Evolutionary conservation across 345 rosid species (phyloP).

Genomic region (Ceriops zippeliana): DNA sequence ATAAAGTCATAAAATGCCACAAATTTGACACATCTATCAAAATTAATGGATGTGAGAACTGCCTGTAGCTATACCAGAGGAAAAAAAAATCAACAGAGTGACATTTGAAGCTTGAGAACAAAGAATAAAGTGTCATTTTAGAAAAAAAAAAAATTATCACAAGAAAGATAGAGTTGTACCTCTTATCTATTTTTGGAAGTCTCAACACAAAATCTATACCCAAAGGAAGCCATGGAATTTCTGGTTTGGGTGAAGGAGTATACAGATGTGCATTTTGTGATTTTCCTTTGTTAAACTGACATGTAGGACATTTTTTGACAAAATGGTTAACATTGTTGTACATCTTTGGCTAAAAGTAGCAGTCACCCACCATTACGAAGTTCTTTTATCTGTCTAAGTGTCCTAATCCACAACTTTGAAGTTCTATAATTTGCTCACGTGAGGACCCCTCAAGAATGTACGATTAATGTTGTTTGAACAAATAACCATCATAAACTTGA

Average conservation of each 20-base stretch:
- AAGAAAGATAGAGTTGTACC: conserved; percentile 4
- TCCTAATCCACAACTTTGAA: conserved; percentile 11
- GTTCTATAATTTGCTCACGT: background rate
- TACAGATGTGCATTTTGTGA: background rate
- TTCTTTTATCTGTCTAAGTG: conserved; percentile 2
- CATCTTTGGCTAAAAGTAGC: background rate
- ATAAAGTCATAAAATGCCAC: too few relatives aligned
- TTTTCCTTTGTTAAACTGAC: conserved; percentile 7
- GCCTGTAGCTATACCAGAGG: too few relatives aligned
- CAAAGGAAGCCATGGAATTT: background rate
- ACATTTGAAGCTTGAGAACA: background rate
- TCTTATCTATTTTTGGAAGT: background rate
- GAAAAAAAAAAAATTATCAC: background rate
- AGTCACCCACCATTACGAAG: background rate
- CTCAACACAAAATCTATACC: background rate
- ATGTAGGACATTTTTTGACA: background rate
- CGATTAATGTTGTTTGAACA: background rate
- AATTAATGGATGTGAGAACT: too few relatives aligned
- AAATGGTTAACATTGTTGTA: background rate
- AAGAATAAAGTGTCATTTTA: background rate
- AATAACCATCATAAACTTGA: conserved; percentile 4
- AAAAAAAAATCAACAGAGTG: too few relatives aligned
- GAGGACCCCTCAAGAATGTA: conserved; percentile 10
- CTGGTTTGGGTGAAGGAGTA: background rate
- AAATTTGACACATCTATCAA: too few relatives aligned